phyloP scores from a whole-genome alignment of 306 rosid species.

The Acacia confusa region DNA sequence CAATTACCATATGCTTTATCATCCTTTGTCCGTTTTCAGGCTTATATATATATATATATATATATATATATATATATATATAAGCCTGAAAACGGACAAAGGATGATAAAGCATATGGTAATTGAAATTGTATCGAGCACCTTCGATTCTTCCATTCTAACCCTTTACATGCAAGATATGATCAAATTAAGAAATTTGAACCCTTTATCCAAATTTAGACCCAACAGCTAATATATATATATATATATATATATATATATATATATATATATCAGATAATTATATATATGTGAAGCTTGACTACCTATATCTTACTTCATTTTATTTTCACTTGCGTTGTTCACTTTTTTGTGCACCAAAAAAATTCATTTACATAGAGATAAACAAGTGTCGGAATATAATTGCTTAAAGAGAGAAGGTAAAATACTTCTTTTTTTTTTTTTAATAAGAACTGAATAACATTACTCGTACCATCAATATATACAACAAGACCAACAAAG shows the following conservation, averaged over 20 bases:
- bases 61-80: no score
- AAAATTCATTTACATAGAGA: background rate
- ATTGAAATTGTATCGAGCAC: background rate
- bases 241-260: no score
- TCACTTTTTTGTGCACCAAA: background rate
- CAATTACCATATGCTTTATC: background rate
- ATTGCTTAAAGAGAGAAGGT: background rate
- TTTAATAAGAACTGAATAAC: no score
- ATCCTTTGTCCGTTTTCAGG: background rate
- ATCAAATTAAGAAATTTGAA: background rate
- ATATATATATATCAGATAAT: no score
- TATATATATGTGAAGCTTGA: background rate
- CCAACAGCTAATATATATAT: no score
- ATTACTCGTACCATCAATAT: no score
- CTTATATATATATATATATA: no score
- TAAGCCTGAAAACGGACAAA: background rate
- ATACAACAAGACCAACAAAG: no score
- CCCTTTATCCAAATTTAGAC: background rate
- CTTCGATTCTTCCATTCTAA: background rate
- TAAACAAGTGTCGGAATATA: background rate
- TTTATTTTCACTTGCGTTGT: background rate
- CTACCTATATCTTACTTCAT: background rate
- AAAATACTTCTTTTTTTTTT: no score
- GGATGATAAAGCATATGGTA: background rate
- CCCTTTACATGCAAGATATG: background rate